These are phyloP conservation scores for Kwoniella mangroviensis DNA, from an alignment of 768 basidiomycete genomes.

Conservation along the genomic window DNA sequence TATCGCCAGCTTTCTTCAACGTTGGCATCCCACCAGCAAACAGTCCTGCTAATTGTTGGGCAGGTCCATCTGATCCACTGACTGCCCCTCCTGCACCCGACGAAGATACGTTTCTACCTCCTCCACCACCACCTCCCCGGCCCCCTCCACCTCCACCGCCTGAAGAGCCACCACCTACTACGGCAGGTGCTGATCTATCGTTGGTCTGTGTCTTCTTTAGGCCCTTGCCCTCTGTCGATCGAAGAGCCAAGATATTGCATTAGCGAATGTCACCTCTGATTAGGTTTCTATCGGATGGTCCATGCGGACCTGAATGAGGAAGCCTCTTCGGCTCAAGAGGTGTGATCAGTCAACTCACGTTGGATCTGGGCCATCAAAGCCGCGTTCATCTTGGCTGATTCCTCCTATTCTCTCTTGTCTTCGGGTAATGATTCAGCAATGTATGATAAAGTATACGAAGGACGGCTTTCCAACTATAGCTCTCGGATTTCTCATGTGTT, in stretches of 20 bases:
- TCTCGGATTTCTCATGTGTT: too few species aligned
- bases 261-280: background rate
- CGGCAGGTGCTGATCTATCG: slow-evolving; percentile 62
- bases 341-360: slow-evolving; percentile 26
- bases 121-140: slow-evolving; percentile 53
- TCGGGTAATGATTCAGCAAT: too few species aligned
- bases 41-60: slow-evolving; percentile 80
- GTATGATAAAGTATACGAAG: too few species aligned
- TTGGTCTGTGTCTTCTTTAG: slow-evolving; percentile 82
- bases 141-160: slow-evolving; percentile 60
- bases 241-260: background rate
- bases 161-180: slow-evolving; percentile 34
- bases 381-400: slow-evolving; percentile 42
- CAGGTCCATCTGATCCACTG: slow-evolving; percentile 61
- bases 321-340: too few species aligned
- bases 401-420: background rate
- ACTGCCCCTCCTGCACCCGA: slow-evolving; percentile 43
- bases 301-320: background rate
- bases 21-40: slow-evolving; percentile 94
- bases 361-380: slow-evolving; percentile 52
- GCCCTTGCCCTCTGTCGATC: slow-evolving; percentile 63
- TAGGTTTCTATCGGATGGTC: too few species aligned
- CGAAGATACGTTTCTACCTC: slow-evolving; percentile 22
- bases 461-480: too few species aligned
- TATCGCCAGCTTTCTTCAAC: slow-evolving; percentile 76